A percentile compares a stretch with the other conserved stretches of the same genome.
phyloP scores from a whole-genome alignment of 306 rosid species.

The Vicia faba region DNA sequence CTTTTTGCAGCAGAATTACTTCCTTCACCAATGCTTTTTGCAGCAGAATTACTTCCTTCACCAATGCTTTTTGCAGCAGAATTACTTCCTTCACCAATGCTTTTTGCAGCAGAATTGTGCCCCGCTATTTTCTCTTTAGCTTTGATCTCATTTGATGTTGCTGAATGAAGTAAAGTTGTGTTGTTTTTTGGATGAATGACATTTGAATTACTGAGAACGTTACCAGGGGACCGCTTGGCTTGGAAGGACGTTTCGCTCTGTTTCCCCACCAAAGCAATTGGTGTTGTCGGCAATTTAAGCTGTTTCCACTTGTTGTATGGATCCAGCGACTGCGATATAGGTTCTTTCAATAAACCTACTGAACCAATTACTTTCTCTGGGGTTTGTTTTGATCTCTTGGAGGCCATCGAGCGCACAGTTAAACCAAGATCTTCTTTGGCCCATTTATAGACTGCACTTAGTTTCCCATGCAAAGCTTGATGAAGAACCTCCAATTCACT shows the following conservation, averaged over 20 bases:
- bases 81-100: no score
- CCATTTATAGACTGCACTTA: constrained; percentile 66
- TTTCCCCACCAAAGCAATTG: constrained; percentile 32
- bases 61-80: no score
- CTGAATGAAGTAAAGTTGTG: constrained; percentile 7
- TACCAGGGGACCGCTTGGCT: constrained; percentile 1
- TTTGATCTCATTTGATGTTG: constrained; percentile 9
- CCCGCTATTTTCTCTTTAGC: constrained; percentile 20
- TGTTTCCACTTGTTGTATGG: constrained; percentile 36
- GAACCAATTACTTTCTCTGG: constrained; percentile 24
- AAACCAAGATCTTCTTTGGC: constrained; percentile 73
- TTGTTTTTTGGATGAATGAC: constrained; percentile 22
- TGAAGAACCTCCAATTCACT: constrained; percentile 62
- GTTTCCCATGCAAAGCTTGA: constrained; percentile 81
- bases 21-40: constrained; percentile 8
- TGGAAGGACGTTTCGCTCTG: constrained; percentile 29
- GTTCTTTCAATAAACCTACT: constrained; percentile 30
- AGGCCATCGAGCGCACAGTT: constrained; percentile 38
- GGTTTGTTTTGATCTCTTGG: constrained; percentile 42
- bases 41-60: no score
- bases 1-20: constrained; percentile 24
- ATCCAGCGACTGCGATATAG: constrained; percentile 4
- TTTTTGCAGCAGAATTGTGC: constrained; percentile 20
- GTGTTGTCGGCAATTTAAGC: constrained; percentile 11
- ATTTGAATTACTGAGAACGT: not conserved